Evolutionary conservation across 148 eudicot species (phyloP), one percentile per base, ranked within the genome.

Genomic region (Mesembryanthemum crystallinum): DNA sequence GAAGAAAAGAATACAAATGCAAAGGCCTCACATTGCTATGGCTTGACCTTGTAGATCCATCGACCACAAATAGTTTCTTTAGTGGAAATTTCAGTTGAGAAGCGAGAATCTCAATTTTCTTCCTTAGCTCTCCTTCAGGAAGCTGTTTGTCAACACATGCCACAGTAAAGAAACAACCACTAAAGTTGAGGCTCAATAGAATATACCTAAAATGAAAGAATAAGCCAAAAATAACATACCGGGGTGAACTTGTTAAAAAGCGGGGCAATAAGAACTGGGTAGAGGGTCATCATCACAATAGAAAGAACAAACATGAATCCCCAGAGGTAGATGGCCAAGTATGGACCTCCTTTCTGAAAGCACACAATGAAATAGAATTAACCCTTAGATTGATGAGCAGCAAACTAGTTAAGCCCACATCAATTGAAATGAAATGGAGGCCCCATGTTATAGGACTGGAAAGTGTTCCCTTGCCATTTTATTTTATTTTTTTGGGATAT

Each of bases 301-400:
- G 98, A 87, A 27, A 96, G 73, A 69, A 82, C 88, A 78, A 96
- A 82, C 98, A 96, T 92, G 78, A 96, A 96, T 45, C 87, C 98
- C 99, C 99, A 96, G 60, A 96, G 94, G 82, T 96, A 96, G 76
- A 96, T 88, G 67, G 99, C 99, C 84, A 93, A 82, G 86, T 92
- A 96, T 1, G 99, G 99, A 77, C 99, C 99, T 77, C 98, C 96
- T 89, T 96, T 96, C 99, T 96, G 92, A 84, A 91, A 77, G 37
- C 77, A 84, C 33, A 75, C 57, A 73, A 65, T 47, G 32, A 42
- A 62, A 63, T 60, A 17, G 63, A 35, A 33, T 73, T 70, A 80
- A 74, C 25, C 45, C 27, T 43, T 10, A 72, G 10, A 73, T 13
- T 71, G 24, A 54, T 39, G 58, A 18, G 37, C 51, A 71, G 27